Conservation (phyloP, 495 filamentous ascomycete species). For the Pseudevernia furfuracea region DNA sequence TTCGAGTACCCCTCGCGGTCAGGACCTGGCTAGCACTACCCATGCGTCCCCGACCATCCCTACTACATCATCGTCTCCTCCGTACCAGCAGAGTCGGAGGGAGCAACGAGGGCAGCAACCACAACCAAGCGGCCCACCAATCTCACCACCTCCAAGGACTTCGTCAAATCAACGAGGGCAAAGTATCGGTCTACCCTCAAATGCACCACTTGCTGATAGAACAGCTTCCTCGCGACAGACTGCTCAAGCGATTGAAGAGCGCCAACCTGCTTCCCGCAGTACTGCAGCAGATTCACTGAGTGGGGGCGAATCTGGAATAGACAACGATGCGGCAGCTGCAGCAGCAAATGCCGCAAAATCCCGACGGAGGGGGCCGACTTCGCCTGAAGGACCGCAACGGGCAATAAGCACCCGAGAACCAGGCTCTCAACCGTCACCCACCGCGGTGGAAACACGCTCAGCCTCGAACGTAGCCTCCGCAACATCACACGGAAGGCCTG, state of each 20-base stretch:
- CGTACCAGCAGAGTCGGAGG: slow-evolving; percentile 31
- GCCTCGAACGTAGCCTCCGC: slow-evolving; percentile 41
- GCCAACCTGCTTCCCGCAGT: slow-evolving; percentile 18
- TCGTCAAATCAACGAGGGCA: slow-evolving; percentile 46
- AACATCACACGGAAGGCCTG: slow-evolving; percentile 26
- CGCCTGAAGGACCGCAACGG: slow-evolving; percentile 38
- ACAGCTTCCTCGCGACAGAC: slow-evolving; percentile 18
- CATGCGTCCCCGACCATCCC: slow-evolving; percentile 34
- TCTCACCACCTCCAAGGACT: slow-evolving; percentile 53
- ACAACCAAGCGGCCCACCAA: slow-evolving; percentile 33
- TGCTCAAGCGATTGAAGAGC: slow-evolving; percentile 24
- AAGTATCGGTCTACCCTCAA: slow-evolving; percentile 16
- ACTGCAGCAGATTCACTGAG: slow-evolving; percentile 8
- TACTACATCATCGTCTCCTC: slow-evolving; percentile 34
- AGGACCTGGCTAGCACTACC: slow-evolving; percentile 35
- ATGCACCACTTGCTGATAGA: slow-evolving; percentile 21
- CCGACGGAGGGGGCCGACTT: slow-evolving; percentile 42
- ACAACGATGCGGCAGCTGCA: slow-evolving; percentile 35
- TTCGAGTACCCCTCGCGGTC: slow-evolving; percentile 38
- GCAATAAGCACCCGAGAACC: slow-evolving; percentile 43
- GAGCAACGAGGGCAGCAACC: slow-evolving; percentile 28
- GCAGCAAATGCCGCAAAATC: slow-evolving; percentile 41
- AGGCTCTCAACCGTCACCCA: slow-evolving; percentile 36
- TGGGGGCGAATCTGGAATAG: slow-evolving; percentile 19
- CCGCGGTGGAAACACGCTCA: slow-evolving; percentile 35